Base-by-base conservation (phyloP, 2,329 filamentous ascomycete genomes). In the Colletotrichum graminicola region DNA sequence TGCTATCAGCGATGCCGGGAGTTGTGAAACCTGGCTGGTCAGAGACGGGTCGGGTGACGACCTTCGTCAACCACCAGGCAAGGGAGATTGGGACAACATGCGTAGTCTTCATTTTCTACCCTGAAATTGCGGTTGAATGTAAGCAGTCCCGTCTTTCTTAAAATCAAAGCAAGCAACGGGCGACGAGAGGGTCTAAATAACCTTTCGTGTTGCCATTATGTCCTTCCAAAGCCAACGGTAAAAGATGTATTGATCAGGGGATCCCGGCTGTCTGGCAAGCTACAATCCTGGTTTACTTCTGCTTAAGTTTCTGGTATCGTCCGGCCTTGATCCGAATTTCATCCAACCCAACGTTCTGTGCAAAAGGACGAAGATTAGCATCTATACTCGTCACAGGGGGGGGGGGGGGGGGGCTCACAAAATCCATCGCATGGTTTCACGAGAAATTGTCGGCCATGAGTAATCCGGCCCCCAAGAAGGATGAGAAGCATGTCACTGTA, bases 51-150 rank as follows among this genome's bases (percentile, higher is more conserved):
- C 26, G 47, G 54, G 52, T 65, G 26, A 54, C 2, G 5, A 63
- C 45, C 2, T 18, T 21, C 3, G 68, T 55, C 23, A 21, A 60
- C 36, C 34, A 32, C 0, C 59, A 16, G 12, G 39, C 23, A 5
- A 71, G 16, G 7, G 18, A 34, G 2, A 68, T 5, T 3, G 49
- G 6, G 12, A 47, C 16, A 16, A 45, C 59, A 32, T 29, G 18
- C 2, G 29, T 54, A 16, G 52, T 62, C n/a, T 39, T 71, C 63
- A 71, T 71, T 16, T 1, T 71, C 34, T 3, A 2, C 36, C n/a
- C 21, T 36, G 6, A 41, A 4, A 1, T 51, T 8, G 5, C 4
- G 14, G 7, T 10, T 5, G 23, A 11, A 10, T 23, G 18, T n/a
- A 21, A 54, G 32, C 2, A 32, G n/a, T 6, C 18, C 1, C 10